These are phyloP conservation scores for Acrocalymma vagum DNA, from an alignment of 2,329 filamentous ascomycete genomes.

Conservation along the genomic window DNA sequence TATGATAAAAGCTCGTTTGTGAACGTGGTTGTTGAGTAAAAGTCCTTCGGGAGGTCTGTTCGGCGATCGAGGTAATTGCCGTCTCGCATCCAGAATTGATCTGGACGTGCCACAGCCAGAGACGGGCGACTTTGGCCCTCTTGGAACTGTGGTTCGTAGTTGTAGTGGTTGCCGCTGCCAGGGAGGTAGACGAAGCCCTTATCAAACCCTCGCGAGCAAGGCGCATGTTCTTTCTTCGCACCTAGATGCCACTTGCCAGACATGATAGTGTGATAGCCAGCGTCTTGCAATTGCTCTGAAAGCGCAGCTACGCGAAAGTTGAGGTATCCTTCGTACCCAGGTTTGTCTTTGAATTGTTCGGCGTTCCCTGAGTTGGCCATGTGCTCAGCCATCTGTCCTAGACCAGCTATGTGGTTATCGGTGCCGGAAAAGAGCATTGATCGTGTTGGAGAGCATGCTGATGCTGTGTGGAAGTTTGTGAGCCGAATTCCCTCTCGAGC, in stretches of 20 bases:
- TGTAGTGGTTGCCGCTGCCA: constrained; percentile 44
- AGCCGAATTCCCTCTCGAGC: constrained; percentile 63
- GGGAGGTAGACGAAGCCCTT: constrained; percentile 13
- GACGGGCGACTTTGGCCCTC: constrained; percentile 5
- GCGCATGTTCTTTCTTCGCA: constrained; percentile 14
- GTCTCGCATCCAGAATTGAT: constrained; percentile 8
- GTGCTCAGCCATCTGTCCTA: constrained; percentile 66
- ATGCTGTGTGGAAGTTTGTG: constrained; percentile 70
- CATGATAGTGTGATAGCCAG: constrained; percentile 16
- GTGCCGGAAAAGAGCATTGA: constrained; percentile 73
- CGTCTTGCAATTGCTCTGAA: constrained; percentile 65
- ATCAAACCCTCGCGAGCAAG: constrained; percentile 14
- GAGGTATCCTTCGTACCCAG: constrained; percentile 70
- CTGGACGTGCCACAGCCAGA: constrained; percentile 1
- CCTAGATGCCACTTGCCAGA: constrained; percentile 16
- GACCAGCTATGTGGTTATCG: constrained; percentile 66
- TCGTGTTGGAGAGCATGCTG: constrained; percentile 70
- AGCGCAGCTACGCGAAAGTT: constrained; percentile 67
- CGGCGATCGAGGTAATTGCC: constrained; percentile 2
- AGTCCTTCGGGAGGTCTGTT: constrained; percentile 19
- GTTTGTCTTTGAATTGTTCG: constrained; percentile 65
- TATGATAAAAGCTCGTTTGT: constrained; percentile 35
- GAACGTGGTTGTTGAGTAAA: constrained; percentile 44
- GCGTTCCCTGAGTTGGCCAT: constrained; percentile 57
- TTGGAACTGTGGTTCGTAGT: constrained; percentile 39